These are phyloP conservation scores for Lachancea sp. DNA, from an alignment of 805 yeast genomes.

Conservation along the genomic window DNA sequence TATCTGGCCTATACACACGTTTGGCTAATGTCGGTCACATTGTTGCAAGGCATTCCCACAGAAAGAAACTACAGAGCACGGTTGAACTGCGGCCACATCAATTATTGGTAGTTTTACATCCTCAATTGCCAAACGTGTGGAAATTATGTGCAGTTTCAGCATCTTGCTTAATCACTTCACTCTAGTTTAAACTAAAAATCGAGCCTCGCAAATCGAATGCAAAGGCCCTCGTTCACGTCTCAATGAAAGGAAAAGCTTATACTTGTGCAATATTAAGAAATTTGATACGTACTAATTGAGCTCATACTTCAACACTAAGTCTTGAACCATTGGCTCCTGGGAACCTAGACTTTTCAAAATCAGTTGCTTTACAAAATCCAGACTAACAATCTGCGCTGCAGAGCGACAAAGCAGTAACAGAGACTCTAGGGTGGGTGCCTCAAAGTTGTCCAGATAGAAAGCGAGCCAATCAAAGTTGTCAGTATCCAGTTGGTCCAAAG, in stretches of 20 bases:
- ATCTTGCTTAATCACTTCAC: too few relatives aligned
- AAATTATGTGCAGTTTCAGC: too few relatives aligned
- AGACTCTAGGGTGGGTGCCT: conserved; percentile 13
- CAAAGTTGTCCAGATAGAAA: conserved; percentile 17
- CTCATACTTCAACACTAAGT: conserved; percentile 24
- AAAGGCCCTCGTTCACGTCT: not conserved
- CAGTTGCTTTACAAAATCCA: conserved; percentile 14
- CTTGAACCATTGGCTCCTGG: conserved; percentile 25
- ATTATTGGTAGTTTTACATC: too few relatives aligned
- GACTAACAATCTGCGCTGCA: not conserved
- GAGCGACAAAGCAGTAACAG: conserved; percentile 16
- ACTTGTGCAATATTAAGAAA: not conserved
- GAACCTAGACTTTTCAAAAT: conserved; percentile 17
- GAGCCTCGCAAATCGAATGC: too few relatives aligned
- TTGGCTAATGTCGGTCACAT: too few relatives aligned
- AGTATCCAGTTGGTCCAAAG: conserved; percentile 18
- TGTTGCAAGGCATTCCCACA: too few relatives aligned
- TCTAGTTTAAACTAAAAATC: too few relatives aligned
- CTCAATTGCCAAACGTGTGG: too few relatives aligned
- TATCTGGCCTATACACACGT: too few relatives aligned
- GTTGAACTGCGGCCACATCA: too few relatives aligned
- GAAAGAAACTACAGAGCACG: too few relatives aligned
- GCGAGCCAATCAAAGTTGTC: conserved; percentile 22
- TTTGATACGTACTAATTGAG: conserved; percentile 7
- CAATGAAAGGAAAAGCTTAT: too few relatives aligned